Evolutionary conservation across 305 asterid species (phyloP), one percentile per base, ranked within the genome.

Genomic region (Solanum aculeatissimum): DNA sequence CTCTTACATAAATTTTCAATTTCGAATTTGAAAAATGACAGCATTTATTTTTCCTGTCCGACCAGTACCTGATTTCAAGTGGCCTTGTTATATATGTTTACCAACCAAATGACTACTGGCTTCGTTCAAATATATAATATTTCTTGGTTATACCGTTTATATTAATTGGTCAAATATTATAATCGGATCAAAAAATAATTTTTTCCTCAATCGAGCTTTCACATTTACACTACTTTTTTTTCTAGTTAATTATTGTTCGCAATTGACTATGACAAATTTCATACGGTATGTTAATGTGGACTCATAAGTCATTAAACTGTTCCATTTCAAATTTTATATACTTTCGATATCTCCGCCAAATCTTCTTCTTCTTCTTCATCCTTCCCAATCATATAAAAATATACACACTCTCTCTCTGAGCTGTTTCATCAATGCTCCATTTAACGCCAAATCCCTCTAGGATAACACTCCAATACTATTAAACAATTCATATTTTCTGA

Each of bases 281-380:
- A 10, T 21, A 11, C 8, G n/a, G 47, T 27, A 77, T 51, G 18
- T 29, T 51, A 77, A 12, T 29, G 82, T 29, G 66, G 66, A 51
- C 82, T 77, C 51, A 51, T 77, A 77, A 29, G 82, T 77, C 65
- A 77, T 77, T 51, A 6, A 18, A 18, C 62, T 77, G 16, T 10
- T 32, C 23, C 21, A 78, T 79, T 87, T 92, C 92, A 93, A 85
- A 68, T 83, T 82, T 86, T 74, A 87, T 85, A 62, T 83, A 29
- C 38, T 85, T 84, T 90, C 88, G 90, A 87, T 83, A 83, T 63
- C 86, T 92, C 94, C 93, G 95, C 95, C 93, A 90, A 88, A 72
- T 69, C 55, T 79, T 62, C 85, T 27, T 51, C 85, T 27, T 51
- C 85, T 51, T 29, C 29, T 29, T 29, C 82, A 53, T 77, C 29